Evolutionary conservation across 2,329 filamentous ascomycete genomes (phyloP), one percentile per base, ranked within the genome.

Genomic region (Hypoxylon sp.): DNA sequence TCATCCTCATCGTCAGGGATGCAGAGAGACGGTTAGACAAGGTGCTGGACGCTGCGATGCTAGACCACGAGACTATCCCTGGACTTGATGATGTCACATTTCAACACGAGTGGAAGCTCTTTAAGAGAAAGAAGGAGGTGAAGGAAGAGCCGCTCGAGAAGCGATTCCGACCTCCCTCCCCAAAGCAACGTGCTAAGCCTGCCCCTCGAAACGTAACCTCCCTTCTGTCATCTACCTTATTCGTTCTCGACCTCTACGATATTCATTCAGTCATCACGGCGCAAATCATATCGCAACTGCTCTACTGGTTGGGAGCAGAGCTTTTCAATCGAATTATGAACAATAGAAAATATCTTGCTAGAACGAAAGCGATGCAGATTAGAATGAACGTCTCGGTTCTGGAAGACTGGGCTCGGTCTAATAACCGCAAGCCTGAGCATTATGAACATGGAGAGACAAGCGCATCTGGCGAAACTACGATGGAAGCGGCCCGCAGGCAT

Each of bases 361-460:
- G 96, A 58, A 99, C 96, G 17, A 99, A 99, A 80, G 96, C 96
- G 2, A 99, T 99, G 96, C 96, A 99, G 79, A 98, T 99, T 74
- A 93, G 96, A 72, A 98, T 99, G 94, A 99, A 99, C 78, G 90
- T 99, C 6, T 98, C 96, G 0, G 91, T 91, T 6, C 84, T 99
- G 19, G 96, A 99, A 79, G 96, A 99, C 77, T 99, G 96, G 96
- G 95, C 96, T 1, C 88, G 95, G 31, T 87, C 89, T 15, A 99
- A 99, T 80, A 98, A 97, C 78, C 89, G 96, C 29, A 91, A 97
- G 73, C 94, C 96, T 1, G 96, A 98, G 77, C 95, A 98, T 80
- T 98, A 93, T 78, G 95, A 99, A 79, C 92, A 94, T 73, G 95
- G 95, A 17, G 94, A 95, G 58, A 94, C 93, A 80, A 92, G 87